Conservation (phyloP, 2,329 filamentous ascomycete species). For the Ceratocystis colombiana region DNA sequence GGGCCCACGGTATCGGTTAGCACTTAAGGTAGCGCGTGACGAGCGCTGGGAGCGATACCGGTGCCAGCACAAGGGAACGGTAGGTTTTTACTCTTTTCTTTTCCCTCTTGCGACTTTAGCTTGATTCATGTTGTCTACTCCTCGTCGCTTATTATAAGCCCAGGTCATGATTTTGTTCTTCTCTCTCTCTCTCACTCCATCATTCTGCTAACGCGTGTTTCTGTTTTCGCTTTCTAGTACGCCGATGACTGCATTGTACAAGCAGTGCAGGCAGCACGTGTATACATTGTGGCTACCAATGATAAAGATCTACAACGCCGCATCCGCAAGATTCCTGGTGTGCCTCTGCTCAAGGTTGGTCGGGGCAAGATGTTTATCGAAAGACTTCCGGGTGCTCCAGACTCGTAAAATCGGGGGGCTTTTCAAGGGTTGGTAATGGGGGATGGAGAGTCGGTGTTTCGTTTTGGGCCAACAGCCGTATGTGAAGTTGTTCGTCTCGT, state of each 20-base stretch:
- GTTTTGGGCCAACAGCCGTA: background rate
- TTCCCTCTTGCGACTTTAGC: background rate
- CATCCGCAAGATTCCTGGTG: slow-evolving; percentile 59
- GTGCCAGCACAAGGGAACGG: slow-evolving; percentile 77
- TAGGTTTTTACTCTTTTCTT: slow-evolving; percentile 15
- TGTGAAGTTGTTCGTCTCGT: background rate
- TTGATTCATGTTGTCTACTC: background rate
- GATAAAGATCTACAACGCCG: slow-evolving; percentile 73
- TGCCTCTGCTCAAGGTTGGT: slow-evolving; percentile 69
- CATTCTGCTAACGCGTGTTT: background rate
- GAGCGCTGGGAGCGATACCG: slow-evolving; percentile 76
- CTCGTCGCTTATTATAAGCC: too few relatives aligned
- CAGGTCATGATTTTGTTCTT: background rate
- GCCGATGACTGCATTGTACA: slow-evolving; percentile 78
- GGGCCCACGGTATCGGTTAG: slow-evolving; percentile 78
- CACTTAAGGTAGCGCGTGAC: slow-evolving; percentile 75
- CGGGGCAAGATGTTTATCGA: slow-evolving; percentile 92
- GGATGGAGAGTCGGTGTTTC: background rate
- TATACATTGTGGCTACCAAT: slow-evolving; percentile 70
- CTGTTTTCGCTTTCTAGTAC: slow-evolving; percentile 35
- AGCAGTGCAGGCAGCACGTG: slow-evolving; percentile 60
- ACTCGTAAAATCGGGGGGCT: slow-evolving; percentile 33
- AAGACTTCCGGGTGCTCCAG: slow-evolving; percentile 72
- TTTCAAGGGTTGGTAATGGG: background rate
- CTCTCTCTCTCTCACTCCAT: background rate